Evolutionary conservation across 148 eudicot genomes (phyloP).

Genomic region (Tetragonia tetragonoides): DNA sequence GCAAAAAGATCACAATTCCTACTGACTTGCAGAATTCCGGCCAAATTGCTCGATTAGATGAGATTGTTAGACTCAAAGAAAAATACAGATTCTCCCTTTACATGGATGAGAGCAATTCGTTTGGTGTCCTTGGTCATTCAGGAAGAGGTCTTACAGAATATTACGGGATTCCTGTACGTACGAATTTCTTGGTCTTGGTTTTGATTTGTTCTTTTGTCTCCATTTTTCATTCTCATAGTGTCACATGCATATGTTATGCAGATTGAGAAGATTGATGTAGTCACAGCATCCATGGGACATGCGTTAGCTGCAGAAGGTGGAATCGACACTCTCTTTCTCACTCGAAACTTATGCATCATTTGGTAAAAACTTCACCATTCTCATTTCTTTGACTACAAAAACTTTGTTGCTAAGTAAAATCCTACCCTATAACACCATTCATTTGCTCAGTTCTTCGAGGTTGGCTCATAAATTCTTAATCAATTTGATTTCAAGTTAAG

Average conservation of each 20-base stretch:
- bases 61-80: constrained; percentile 83
- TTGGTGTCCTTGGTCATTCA: constrained; percentile 83
- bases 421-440: too few relatives aligned
- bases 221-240: not conserved
- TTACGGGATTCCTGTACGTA: constrained; percentile 72
- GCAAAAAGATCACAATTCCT: too few relatives aligned
- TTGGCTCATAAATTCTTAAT: too few relatives aligned
- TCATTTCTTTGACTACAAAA: too few relatives aligned
- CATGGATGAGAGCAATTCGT: constrained; percentile 91
- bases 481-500: too few relatives aligned
- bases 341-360: too few relatives aligned
- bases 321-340: too few relatives aligned
- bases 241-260: constrained; percentile 26
- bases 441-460: too few relatives aligned
- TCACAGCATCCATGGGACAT: constrained; percentile 97
- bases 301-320: constrained; percentile 97
- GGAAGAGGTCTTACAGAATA: constrained; percentile 95
- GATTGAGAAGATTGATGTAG: constrained; percentile 85
- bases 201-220: not conserved
- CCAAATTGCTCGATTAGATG: constrained; percentile 87
- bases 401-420: too few relatives aligned
- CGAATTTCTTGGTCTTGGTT: not conserved
- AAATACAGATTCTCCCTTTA: constrained; percentile 76
- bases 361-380: too few relatives aligned
- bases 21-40: constrained; percentile 77